Evolutionary conservation across 257 asterid species (phyloP).

Genomic region (Thymus mandschuricus): DNA sequence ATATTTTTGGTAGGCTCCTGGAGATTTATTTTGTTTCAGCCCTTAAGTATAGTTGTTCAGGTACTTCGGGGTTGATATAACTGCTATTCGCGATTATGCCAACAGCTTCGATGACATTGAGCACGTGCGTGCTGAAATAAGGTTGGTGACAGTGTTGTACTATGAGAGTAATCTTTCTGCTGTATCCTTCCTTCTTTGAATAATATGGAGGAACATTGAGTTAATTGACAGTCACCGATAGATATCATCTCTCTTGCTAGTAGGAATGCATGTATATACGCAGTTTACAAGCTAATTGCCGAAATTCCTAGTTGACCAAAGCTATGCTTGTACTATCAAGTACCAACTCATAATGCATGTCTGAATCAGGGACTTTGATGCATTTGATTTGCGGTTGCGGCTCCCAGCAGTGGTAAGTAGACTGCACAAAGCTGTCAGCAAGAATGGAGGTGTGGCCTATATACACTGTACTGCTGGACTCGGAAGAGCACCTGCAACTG

Average conservation of each 20-base stretch:
- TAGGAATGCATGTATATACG: neutral
- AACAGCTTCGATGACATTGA: slow-evolving; percentile 68
- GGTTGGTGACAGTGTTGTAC: slow-evolving; percentile 47
- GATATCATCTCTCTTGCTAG: neutral
- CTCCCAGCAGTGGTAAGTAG: slow-evolving; percentile 90
- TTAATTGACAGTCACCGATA: neutral
- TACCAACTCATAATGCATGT: neutral
- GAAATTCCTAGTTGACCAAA: neutral
- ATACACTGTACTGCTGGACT: slow-evolving; percentile 99
- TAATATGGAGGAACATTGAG: neutral
- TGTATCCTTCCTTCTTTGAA: neutral
- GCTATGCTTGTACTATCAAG: neutral
- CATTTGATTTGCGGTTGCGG: slow-evolving; percentile 79
- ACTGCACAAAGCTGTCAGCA: slow-evolving; percentile 67
- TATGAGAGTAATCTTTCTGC: slow-evolving; percentile 12
- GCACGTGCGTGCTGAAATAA: slow-evolving; percentile 89
- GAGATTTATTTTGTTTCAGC: slow-evolving; percentile 36
- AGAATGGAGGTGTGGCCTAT: slow-evolving; percentile 86
- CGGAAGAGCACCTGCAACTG: slow-evolving; percentile 96
- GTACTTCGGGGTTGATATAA: slow-evolving; percentile 84
- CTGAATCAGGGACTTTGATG: slow-evolving; percentile 88
- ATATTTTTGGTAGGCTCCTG: slow-evolving; percentile 5
- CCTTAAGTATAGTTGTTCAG: slow-evolving; percentile 62
- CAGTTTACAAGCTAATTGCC: neutral
- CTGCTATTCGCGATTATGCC: slow-evolving; percentile 77